These are phyloP conservation scores for Tricholoma matsutake DNA, from an alignment of 768 basidiomycete genomes.

Conservation along the genomic window DNA sequence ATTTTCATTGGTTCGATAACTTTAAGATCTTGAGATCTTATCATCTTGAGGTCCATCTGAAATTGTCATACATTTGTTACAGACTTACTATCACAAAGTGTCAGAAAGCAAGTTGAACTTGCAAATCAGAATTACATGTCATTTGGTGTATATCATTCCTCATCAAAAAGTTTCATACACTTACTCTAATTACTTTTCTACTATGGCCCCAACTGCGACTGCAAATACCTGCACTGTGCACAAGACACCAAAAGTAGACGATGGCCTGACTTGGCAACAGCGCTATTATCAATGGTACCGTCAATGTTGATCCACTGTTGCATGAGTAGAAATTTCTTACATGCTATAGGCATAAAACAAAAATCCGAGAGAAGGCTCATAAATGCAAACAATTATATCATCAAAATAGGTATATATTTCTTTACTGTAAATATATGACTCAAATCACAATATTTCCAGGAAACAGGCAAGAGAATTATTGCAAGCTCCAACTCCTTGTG, in stretches of 20 bases:
- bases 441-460: not conserved
- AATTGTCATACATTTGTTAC: not conserved
- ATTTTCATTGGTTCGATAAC: not conserved
- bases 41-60: not conserved
- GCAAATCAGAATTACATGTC: not conserved
- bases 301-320: not conserved
- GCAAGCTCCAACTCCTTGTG: not conserved
- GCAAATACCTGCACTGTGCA: not conserved
- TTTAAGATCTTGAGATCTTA: too few species aligned
- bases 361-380: constrained; percentile 1
- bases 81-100: not conserved
- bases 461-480: not conserved
- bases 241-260: not conserved
- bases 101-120: not conserved
- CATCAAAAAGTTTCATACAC: not conserved
- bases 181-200: not conserved
- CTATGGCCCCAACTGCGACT: not conserved
- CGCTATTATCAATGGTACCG: constrained; percentile 3
- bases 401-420: not conserved
- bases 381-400: not conserved
- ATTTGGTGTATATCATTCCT: too few species aligned
- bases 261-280: constrained; percentile 1
- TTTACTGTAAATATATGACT: not conserved
- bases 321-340: not conserved
- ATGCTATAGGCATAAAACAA: not conserved